Conservation (phyloP, 2,329 filamentous ascomycete species). For the Macrophomina tecta region DNA sequence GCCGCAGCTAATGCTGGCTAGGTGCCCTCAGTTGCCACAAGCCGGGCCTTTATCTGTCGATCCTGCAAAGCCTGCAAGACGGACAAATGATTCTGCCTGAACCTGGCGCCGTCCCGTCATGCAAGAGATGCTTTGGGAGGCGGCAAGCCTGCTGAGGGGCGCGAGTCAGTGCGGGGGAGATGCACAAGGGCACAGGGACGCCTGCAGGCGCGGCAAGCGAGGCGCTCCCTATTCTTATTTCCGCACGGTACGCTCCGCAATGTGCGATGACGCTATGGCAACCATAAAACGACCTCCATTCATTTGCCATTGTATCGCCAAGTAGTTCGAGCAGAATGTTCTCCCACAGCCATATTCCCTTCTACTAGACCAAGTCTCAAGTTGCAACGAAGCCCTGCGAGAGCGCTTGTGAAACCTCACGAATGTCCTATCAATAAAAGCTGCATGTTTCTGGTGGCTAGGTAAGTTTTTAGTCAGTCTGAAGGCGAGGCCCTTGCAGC, state of each 20-base stretch:
- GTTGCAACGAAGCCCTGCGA: too few species aligned
- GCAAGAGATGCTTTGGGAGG: background rate
- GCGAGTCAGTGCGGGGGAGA: constrained; percentile 23
- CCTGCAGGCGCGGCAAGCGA: constrained; percentile 16
- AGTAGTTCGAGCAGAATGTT: too few species aligned
- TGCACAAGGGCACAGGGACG: constrained; percentile 5
- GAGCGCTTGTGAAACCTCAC: too few species aligned
- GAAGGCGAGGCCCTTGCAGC: too few species aligned
- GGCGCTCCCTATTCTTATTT: background rate
- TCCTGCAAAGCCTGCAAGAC: background rate
- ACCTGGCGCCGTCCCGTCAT: background rate
- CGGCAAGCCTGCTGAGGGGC: background rate
- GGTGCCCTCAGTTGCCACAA: background rate
- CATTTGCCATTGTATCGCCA: background rate
- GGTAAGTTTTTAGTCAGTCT: too few species aligned
- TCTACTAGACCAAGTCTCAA: too few species aligned
- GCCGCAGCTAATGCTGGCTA: background rate
- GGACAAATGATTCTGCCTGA: background rate
- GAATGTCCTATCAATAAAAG: too few species aligned
- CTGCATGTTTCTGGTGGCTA: too few species aligned
- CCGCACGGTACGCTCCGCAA: constrained; percentile 7
- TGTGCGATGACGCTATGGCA: constrained; percentile 22
- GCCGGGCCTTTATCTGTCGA: constrained; percentile 5
- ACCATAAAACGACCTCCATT: constrained; percentile 17
- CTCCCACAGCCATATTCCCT: too few species aligned